Evolutionary conservation across 441 rosid genomes (phyloP), one percentile per base, ranked within the genome.

Genomic region (Erodium texanum): DNA sequence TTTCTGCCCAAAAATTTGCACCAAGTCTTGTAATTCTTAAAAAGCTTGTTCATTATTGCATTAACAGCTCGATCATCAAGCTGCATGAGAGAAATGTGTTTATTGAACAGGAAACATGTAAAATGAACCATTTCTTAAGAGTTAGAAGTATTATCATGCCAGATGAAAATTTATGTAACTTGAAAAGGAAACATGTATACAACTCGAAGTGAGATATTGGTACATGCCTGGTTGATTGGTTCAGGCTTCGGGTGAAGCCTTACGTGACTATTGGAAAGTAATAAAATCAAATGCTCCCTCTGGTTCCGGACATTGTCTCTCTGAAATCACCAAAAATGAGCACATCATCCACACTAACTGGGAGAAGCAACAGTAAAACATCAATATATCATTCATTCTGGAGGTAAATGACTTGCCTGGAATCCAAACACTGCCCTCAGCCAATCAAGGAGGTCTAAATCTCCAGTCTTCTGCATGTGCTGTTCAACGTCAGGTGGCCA

Each of bases 391-490:
- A 79, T 22, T 8, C 62, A 56, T 56, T 14, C 20, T 56, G 5
- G 24, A 24, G 63, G 72, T 61, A 65, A 75, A 69, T 65, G 65
- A 69, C 89, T 65, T 87, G 76, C 99, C 97, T 94, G 99, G 82
- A 94, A 94, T 61, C 99, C 98, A 73, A 92, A 94, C 98, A 92
- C 88, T 32, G 98, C 98, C 73, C 96, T 85, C 76, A 92, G 78
- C 98, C 99, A 94, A 77, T 94, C 99, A 24, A 94, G 91, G 81
- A 94, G 84, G 77, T 94, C 99, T 41, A 92, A 66, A 70, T 94
- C 93, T 70, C 96, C 93, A 6, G 89, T 73, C 83, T 86, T 88
- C 80, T 87, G 93, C 80, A 87, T 85, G 66, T 86, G 89, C 73
- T 83, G 94, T 78, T 88, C 97, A 78, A 88, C 87, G 72, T 82